Conservation (phyloP, 78 protist genomes). For the Guillardia theta region DNA sequence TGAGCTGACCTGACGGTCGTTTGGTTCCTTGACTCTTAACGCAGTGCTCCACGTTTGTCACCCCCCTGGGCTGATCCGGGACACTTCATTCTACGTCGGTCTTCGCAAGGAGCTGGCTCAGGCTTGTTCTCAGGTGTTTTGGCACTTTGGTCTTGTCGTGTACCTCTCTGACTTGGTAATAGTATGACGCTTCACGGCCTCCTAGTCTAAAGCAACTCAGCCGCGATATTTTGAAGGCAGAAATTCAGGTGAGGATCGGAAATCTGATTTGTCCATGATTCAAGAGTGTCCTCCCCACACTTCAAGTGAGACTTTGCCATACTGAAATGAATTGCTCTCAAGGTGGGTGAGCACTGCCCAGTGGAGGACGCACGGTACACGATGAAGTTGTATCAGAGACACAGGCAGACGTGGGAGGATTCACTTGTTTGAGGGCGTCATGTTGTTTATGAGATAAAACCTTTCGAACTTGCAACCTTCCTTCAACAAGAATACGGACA, state of each 20-base stretch:
- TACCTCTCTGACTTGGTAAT: neutral
- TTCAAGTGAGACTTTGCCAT: neutral
- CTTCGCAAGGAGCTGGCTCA: neutral
- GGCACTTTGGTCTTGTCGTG: neutral
- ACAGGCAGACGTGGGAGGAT: neutral
- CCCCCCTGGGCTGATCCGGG: neutral
- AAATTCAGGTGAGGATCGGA: neutral
- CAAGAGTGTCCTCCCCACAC: neutral
- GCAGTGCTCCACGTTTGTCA: neutral
- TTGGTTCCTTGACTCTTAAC: too few relatives aligned
- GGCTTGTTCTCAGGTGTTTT: neutral
- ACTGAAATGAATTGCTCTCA: neutral
- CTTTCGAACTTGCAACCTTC: too few relatives aligned
- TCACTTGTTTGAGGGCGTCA: too few relatives aligned
- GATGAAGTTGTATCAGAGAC: neutral
- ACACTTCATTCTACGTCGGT: neutral
- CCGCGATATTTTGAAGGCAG: neutral
- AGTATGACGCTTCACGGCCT: neutral
- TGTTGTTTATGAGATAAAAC: too few relatives aligned
- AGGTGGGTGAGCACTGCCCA: constrained; percentile 2
- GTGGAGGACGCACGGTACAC: neutral
- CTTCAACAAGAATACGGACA: too few relatives aligned
- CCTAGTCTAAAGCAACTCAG: neutral
- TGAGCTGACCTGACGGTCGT: too few relatives aligned
- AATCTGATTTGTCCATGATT: neutral